Percentiles rank a stretch among this genome's conserved stretches.
These are phyloP conservation scores for Exophiala spinifera DNA, from an alignment of 2,329 filamentous ascomycete species.

Conservation along the genomic window DNA sequence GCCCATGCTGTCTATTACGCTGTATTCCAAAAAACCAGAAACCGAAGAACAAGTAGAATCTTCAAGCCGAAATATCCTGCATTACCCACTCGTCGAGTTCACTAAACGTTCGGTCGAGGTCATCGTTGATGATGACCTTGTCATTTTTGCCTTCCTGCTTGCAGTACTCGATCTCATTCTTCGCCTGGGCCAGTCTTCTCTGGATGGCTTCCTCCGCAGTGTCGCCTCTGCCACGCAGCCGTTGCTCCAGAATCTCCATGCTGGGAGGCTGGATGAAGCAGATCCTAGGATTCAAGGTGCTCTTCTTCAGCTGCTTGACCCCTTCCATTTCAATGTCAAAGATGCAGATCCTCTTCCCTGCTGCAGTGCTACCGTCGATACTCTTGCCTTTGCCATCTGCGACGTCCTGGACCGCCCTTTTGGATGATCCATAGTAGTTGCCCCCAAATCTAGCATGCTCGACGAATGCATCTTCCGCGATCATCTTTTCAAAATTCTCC, in stretches of 20 bases:
- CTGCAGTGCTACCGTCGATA: conserved; percentile 25
- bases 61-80: conserved; percentile 26
- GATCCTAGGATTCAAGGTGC: conserved; percentile 71
- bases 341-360: conserved; percentile 72
- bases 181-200: conserved; percentile 68
- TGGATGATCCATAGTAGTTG: conserved; percentile 83
- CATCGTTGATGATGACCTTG: conserved; percentile 64
- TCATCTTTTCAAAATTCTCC: conserved; percentile 65
- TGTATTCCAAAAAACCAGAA: neutral
- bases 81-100: conserved; percentile 55
- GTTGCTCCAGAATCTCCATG: conserved; percentile 67
- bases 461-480: conserved; percentile 70
- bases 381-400: conserved; percentile 55
- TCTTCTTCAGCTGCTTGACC: conserved; percentile 86
- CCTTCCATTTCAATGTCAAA: conserved; percentile 97
- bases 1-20: neutral
- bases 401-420: conserved; percentile 73
- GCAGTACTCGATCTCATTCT: conserved; percentile 70
- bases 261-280: conserved; percentile 81
- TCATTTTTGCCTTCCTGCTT: conserved; percentile 65
- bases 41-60: neutral
- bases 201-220: conserved; percentile 70
- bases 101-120: conserved; percentile 56
- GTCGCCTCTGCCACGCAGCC: conserved; percentile 72
- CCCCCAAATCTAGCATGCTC: conserved; percentile 83